A percentile compares a stretch with the other conserved stretches of the same genome.
Evolutionary conservation across 306 rosid species (phyloP).

Genomic region (Ochetophila trinervis): DNA sequence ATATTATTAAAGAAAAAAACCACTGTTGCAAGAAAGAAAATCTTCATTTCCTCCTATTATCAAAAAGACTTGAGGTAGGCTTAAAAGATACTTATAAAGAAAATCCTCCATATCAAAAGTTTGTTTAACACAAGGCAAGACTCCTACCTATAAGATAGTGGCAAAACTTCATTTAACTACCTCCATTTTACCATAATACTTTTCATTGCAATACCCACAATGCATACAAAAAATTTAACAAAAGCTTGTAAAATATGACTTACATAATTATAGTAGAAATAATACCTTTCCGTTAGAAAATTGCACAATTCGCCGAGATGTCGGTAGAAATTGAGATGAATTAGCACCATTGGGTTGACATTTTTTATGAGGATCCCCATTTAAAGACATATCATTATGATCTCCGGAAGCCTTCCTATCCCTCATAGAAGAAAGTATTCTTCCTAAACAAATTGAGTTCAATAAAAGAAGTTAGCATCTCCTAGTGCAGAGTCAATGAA

Average conservation of each 20-base stretch:
- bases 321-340: slow-evolving; percentile 81
- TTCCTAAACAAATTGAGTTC: slow-evolving; percentile 48
- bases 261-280: background rate
- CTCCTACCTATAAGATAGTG: background rate
- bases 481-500: background rate
- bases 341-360: slow-evolving; percentile 45
- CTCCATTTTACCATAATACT: background rate
- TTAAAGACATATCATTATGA: slow-evolving; percentile 34
- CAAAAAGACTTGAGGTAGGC: background rate
- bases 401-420: slow-evolving; percentile 36
- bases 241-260: background rate
- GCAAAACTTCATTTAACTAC: background rate
- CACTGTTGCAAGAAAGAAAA: background rate
- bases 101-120: background rate
- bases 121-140: background rate
- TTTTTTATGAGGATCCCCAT: slow-evolving; percentile 42
- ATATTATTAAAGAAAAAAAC: slow-evolving; percentile 1
- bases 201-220: background rate
- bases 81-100: background rate
- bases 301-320: slow-evolving; percentile 91
- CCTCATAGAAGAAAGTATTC: slow-evolving; percentile 66
- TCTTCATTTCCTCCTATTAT: background rate
- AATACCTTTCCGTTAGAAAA: slow-evolving; percentile 94
- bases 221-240: background rate
- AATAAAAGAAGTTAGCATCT: background rate